Conservation (phyloP, 2,329 filamentous ascomycete genomes). For the Pseudofabraea citricarpa region DNA sequence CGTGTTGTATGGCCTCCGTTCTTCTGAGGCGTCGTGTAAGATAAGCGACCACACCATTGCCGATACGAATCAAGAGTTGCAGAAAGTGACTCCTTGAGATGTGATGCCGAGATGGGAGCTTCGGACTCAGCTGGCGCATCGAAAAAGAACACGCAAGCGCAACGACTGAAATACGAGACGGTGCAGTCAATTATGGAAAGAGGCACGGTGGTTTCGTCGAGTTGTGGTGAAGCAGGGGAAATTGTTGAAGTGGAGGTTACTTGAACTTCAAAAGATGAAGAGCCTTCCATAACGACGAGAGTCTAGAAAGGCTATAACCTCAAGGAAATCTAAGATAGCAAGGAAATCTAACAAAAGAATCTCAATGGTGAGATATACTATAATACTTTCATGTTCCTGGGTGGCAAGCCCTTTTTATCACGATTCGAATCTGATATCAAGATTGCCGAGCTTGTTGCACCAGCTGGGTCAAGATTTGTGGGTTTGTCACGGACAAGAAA, state of each 20-base stretch:
- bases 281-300: too few species aligned
- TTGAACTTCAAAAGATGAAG: constrained; percentile 13
- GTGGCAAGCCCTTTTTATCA: too few species aligned
- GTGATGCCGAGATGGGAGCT: constrained; percentile 5
- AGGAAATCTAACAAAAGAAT: too few species aligned
- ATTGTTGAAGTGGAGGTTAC: constrained; percentile 13
- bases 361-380: too few species aligned
- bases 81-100: constrained; percentile 25
- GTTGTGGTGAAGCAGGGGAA: constrained; percentile 7
- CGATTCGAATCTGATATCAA: too few species aligned
- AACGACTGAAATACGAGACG: constrained; percentile 34
- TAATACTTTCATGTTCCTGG: too few species aligned
- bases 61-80: constrained; percentile 34
- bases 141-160: constrained; percentile 40
- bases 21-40: constrained; percentile 24
- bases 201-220: constrained; percentile 11
- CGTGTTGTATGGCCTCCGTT: constrained; percentile 24
- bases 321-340: too few species aligned
- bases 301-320: too few species aligned
- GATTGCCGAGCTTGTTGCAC: too few species aligned
- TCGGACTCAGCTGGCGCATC: constrained; percentile 21
- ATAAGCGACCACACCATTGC: constrained; percentile 38
- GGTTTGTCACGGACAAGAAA: too few species aligned
- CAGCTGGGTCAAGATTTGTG: too few species aligned
- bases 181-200: constrained; percentile 40